These are phyloP conservation scores for Pneumocystis oryctolagi DNA, from an alignment of 1,139 yeast genomes.

Conservation along the genomic window DNA sequence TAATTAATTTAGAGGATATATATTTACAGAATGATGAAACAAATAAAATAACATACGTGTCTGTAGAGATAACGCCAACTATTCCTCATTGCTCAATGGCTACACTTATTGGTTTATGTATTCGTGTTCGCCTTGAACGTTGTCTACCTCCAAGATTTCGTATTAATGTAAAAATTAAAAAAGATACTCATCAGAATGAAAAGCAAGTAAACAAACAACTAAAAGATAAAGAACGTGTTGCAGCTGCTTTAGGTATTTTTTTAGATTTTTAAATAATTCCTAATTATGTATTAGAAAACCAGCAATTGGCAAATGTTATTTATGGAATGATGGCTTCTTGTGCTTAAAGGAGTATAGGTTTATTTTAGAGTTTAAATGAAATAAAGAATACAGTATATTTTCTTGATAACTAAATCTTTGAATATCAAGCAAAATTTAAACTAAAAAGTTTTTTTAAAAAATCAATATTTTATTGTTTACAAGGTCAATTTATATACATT, in stretches of 20 bases:
- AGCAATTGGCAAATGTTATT: slow-evolving; percentile 72
- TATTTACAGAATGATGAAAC: slow-evolving; percentile 35
- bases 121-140: slow-evolving; percentile 79
- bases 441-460: too few species aligned
- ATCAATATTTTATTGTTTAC: too few species aligned
- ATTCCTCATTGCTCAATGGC: slow-evolving; percentile 96
- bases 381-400: too few species aligned
- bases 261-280: background rate
- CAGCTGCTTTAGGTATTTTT: slow-evolving; percentile 60
- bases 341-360: background rate
- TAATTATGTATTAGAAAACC: slow-evolving; percentile 44
- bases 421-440: too few species aligned
- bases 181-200: slow-evolving; percentile 92
- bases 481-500: too few species aligned
- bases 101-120: slow-evolving; percentile 87
- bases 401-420: too few species aligned
- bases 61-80: slow-evolving; percentile 85
- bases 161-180: slow-evolving; percentile 62
- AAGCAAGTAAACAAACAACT: slow-evolving; percentile 90
- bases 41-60: slow-evolving; percentile 36
- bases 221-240: slow-evolving; percentile 93
- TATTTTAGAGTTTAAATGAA: too few species aligned
- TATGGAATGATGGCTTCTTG: slow-evolving; percentile 86
- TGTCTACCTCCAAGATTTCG: slow-evolving; percentile 77
- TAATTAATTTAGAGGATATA: slow-evolving; percentile 75